Base-by-base conservation (phyloP, 345 rosid species). In the Geranium brycei region DNA sequence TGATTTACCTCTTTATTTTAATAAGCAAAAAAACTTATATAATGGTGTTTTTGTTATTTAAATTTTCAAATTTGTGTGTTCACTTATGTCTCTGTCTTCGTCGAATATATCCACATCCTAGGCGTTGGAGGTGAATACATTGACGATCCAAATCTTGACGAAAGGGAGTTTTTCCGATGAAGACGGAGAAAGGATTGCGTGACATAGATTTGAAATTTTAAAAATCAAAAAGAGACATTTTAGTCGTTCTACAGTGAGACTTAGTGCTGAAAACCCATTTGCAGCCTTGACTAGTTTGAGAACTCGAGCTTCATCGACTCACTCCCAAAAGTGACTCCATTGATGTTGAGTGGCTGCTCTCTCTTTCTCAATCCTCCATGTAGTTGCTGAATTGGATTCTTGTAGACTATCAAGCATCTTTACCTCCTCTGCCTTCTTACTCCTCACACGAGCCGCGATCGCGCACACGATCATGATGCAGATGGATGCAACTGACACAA, bases 291-390 rank as follows among this genome's bases (percentile, higher is more conserved):
- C 89, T 13, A 92, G 88, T 60, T 90, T 3, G 98, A 92, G 66
- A 92, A 92, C 76, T 92, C 89, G 14, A 92, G 93, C 72, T 89
- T 89, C 75, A 88, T 77, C 7, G 89, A 70, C 73, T 89, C 91
- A 23, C 97, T 75, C 5, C 89, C 97, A 70, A 92, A 92, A 4
- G 98, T 92, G 0, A 96, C 98, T 0, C 89, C 98, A 23, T 92
- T 92, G 61, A 92, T 92, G 72, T 96, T 92, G 64, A 92, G 51
- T 14, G 98, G 98, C 72, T 92, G 28, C 98, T 73, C 83, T 92
- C 78, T 92, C 97, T 71, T 89, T 92, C 67, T 92, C 98, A 51
- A 92, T 89, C 81, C 89, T 92, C 98, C 98, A 92, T 0, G 97
- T 92, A 0, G 97, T 92, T 4, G 97, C 95, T 0, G 96, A 91